phyloP scores from a whole-genome alignment of 1,284 basidiomycete species.

The Trichosporon coremiiforme region DNA sequence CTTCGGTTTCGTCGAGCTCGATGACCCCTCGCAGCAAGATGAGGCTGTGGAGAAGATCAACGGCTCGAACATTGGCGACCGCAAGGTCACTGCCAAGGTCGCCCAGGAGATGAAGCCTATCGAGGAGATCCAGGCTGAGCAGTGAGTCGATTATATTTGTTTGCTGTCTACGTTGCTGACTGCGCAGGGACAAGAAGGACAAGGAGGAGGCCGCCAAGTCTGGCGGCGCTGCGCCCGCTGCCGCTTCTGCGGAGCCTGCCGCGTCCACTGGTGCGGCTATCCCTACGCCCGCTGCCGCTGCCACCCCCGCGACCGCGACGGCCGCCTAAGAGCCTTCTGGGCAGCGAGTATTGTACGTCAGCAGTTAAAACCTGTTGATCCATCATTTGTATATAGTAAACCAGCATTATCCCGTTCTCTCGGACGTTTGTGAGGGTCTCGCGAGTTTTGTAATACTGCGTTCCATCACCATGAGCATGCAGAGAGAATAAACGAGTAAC shows the following conservation, averaged over 20 bases:
- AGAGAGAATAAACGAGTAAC: not conserved
- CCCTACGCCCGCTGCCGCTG: too few relatives aligned
- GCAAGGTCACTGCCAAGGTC: conserved; percentile 81
- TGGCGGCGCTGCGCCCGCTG: not conserved
- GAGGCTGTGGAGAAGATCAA: conserved; percentile 77
- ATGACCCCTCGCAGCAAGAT: conserved; percentile 75
- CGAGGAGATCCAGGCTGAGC: conserved; percentile 35
- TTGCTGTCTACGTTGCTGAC: not conserved
- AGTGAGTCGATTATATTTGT: not conserved
- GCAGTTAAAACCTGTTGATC: conserved; percentile 9
- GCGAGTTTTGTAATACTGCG: conserved; percentile 11
- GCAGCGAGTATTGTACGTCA: conserved; percentile 3
- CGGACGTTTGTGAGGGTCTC: conserved; percentile 18
- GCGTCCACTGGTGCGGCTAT: not conserved
- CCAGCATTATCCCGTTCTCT: conserved; percentile 15
- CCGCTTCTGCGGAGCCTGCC: not conserved
- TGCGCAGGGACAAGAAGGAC: conserved; percentile 8
- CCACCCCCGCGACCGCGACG: conserved; percentile 2
- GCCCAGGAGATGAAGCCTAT: conserved; percentile 60
- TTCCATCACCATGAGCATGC: conserved; percentile 9
- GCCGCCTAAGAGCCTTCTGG: not conserved
- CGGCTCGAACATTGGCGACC: conserved; percentile 77
- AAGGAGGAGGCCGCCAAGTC: conserved; percentile 6
- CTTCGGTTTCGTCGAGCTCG: conserved; percentile 91
- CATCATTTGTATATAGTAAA: conserved; percentile 18